Conservation (phyloP, 129 eudicot species). For the Smallanthus sonchifolius region DNA sequence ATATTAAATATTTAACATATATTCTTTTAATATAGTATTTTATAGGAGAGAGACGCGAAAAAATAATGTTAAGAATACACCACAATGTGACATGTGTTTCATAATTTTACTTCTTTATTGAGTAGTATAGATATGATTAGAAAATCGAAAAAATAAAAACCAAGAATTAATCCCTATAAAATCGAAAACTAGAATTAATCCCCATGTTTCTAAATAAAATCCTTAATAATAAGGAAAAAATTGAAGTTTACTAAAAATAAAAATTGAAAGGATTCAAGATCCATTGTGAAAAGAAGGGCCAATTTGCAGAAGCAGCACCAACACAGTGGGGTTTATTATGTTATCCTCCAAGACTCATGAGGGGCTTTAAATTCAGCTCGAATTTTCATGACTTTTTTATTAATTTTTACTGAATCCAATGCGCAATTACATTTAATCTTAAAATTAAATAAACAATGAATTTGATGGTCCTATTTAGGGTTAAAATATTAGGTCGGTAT, state of each 20-base stretch:
- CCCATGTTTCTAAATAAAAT: conserved; percentile 28
- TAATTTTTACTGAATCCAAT: conserved; percentile 27
- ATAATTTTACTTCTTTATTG: too few species aligned
- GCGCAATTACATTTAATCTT: conserved; percentile 7
- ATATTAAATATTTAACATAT: too few species aligned
- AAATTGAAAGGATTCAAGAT: conserved; percentile 23
- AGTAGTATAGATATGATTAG: not conserved
- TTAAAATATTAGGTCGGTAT: conserved; percentile 4
- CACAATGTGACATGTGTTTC: too few species aligned
- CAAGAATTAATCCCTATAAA: conserved; percentile 38
- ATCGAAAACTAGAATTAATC: conserved; percentile 35
- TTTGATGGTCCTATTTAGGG: conserved; percentile 9
- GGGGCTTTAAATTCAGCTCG: conserved; percentile 48
- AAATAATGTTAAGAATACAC: too few species aligned
- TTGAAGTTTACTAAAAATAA: not conserved
- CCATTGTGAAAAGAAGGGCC: conserved; percentile 72
- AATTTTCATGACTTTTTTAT: conserved; percentile 42
- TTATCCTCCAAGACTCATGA: conserved; percentile 34
- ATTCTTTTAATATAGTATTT: too few species aligned
- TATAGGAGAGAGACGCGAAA: too few species aligned
- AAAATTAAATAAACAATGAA: conserved; percentile 21
- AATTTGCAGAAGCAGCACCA: conserved; percentile 34
- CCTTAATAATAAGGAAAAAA: not conserved
- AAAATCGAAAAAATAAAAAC: conserved; percentile 25
- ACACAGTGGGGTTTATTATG: conserved; percentile 51